These are phyloP conservation scores for Aspergillus incahuasiensis DNA, from an alignment of 495 filamentous ascomycete species.

Conservation along the genomic window DNA sequence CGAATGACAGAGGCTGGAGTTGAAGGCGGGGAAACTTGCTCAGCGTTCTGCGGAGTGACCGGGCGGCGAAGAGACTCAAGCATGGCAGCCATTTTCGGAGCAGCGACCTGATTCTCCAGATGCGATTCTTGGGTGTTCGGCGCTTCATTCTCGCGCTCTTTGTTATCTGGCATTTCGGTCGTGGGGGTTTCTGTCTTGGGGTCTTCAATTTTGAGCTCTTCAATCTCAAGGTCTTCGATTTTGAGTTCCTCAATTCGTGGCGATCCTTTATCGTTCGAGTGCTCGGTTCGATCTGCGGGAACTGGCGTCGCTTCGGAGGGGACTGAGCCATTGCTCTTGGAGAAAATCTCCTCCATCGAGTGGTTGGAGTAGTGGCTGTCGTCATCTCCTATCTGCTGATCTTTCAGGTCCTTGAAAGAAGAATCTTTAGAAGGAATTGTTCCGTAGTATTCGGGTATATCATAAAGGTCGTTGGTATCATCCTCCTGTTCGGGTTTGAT, in stretches of 20 bases:
- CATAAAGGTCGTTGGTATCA: slow-evolving; percentile 61
- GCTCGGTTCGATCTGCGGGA: slow-evolving; percentile 1
- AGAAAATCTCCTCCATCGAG: slow-evolving; percentile 25
- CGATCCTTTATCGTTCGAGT: neutral
- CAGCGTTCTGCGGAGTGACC: slow-evolving; percentile 57
- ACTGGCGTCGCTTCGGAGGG: slow-evolving; percentile 16
- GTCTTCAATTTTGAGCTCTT: too few relatives aligned
- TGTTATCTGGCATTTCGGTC: too few relatives aligned
- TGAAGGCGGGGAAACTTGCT: slow-evolving; percentile 56
- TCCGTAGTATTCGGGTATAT: slow-evolving; percentile 56
- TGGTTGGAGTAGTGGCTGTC: slow-evolving; percentile 50
- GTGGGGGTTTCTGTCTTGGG: too few relatives aligned
- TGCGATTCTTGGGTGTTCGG: neutral
- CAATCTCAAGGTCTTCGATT: too few relatives aligned
- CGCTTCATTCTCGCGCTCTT: too few relatives aligned
- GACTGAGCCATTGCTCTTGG: slow-evolving; percentile 2
- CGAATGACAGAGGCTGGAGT: slow-evolving; percentile 95
- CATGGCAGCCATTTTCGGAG: slow-evolving; percentile 45
- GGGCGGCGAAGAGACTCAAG: slow-evolving; percentile 54
- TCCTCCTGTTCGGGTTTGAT: slow-evolving; percentile 58
- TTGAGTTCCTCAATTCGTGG: neutral
- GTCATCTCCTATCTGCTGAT: slow-evolving; percentile 36
- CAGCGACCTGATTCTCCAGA: slow-evolving; percentile 17
- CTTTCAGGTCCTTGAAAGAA: slow-evolving; percentile 39
- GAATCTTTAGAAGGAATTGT: slow-evolving; percentile 45